These are phyloP conservation scores for Aureobasidium uvarum DNA, from an alignment of 2,329 filamentous ascomycete species.

Conservation along the genomic window DNA sequence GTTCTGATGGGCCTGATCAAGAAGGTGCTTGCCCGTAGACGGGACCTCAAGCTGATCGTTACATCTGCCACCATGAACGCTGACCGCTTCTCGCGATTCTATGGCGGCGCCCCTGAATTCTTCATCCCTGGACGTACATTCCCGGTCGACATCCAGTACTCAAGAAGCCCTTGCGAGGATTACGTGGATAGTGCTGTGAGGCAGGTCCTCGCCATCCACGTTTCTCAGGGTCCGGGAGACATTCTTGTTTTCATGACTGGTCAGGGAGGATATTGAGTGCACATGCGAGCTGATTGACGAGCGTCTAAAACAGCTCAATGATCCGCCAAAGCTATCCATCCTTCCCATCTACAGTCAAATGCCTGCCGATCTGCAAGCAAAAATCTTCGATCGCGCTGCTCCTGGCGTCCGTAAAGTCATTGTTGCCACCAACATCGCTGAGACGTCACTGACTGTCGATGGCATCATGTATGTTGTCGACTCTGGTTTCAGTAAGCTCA, in stretches of 20 bases:
- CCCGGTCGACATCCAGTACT: slow-evolving; percentile 94
- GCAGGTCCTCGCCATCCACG: slow-evolving; percentile 91
- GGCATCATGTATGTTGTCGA: slow-evolving; percentile 99
- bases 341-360: slow-evolving; percentile 99
- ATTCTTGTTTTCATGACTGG: slow-evolving; percentile 99
- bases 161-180: slow-evolving; percentile 90
- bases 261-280: slow-evolving; percentile 93
- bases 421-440: slow-evolving; percentile 96
- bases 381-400: slow-evolving; percentile 90
- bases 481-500: slow-evolving; percentile 92
- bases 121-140: slow-evolving; percentile 95
- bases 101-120: slow-evolving; percentile 93
- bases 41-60: slow-evolving; percentile 93
- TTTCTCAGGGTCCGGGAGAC: slow-evolving; percentile 88
- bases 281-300: slow-evolving; percentile 93
- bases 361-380: slow-evolving; percentile 95
- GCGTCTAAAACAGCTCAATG: slow-evolving; percentile 81
- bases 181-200: slow-evolving; percentile 97
- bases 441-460: slow-evolving; percentile 96
- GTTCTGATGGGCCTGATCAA: slow-evolving; percentile 97
- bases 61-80: slow-evolving; percentile 99
- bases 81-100: slow-evolving; percentile 93
- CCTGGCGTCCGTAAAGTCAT: slow-evolving; percentile 95
- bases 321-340: slow-evolving; percentile 91
- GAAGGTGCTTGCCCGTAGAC: slow-evolving; percentile 84